Conservation (phyloP, 345 rosid genomes). For the Rhizophora apiculata region DNA sequence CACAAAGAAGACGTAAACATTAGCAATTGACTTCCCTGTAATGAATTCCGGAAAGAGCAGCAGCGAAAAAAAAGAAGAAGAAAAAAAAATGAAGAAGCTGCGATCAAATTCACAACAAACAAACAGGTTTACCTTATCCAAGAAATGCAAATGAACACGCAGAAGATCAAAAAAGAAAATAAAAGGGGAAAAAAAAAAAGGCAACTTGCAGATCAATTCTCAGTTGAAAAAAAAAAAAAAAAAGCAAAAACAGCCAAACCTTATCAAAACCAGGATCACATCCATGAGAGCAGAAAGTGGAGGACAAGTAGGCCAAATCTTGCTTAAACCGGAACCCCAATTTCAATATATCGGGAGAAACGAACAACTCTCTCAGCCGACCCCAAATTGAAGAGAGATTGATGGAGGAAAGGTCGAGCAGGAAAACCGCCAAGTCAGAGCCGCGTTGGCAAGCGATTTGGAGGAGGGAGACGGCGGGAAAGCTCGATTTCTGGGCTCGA, state of each 20-base stretch:
- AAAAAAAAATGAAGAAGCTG: too few relatives aligned
- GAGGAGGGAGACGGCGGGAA: conserved; percentile 71
- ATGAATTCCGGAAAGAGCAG: too few relatives aligned
- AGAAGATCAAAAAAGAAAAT: neutral
- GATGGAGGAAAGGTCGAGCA: conserved; percentile 58
- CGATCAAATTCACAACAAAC: neutral
- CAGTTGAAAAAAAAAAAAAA: too few relatives aligned
- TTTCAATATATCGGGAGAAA: conserved; percentile 73
- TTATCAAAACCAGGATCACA: conserved; percentile 61
- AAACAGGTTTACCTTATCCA: conserved; percentile 39
- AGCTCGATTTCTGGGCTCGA: conserved; percentile 36
- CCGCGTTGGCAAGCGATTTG: conserved; percentile 70
- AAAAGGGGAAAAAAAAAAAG: neutral
- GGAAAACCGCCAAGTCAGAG: conserved; percentile 47
- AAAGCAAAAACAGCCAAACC: conserved; percentile 28
- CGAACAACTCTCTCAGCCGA: conserved; percentile 51
- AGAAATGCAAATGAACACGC: too few relatives aligned
- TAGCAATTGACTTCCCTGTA: too few relatives aligned
- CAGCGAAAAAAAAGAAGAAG: too few relatives aligned
- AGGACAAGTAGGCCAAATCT: conserved; percentile 75
- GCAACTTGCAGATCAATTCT: too few relatives aligned
- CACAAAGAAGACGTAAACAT: too few relatives aligned
- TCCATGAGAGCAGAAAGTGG: conserved; percentile 63
- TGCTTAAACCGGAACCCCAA: conserved; percentile 82
- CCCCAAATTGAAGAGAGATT: conserved; percentile 60